Evolutionary conservation across 768 basidiomycete species (phyloP).

Genomic region (Multifurca ochricompacta): DNA sequence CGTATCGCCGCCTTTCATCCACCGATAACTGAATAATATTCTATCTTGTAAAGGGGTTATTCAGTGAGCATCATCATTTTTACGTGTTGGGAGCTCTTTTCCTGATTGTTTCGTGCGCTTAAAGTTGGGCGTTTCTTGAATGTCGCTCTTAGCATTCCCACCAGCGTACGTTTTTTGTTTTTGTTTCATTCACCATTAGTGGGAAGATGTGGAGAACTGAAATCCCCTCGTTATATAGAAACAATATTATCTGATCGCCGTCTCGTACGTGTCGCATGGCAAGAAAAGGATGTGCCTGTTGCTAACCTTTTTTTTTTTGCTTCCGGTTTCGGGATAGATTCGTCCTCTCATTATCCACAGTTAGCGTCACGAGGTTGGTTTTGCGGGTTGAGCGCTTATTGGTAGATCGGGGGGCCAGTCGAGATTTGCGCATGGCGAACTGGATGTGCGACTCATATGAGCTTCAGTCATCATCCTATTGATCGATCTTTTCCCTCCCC

Average conservation of each 20-base stretch:
- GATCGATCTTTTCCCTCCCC: background rate
- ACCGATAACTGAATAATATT: background rate
- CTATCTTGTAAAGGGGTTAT: conserved; percentile 6
- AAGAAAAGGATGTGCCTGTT: no score
- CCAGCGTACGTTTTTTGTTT: background rate
- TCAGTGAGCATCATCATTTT: background rate
- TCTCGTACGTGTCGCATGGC: conserved; percentile 8
- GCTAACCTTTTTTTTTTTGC: background rate
- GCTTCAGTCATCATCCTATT: background rate
- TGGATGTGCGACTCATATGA: conserved; percentile 13
- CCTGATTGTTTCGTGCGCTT: background rate
- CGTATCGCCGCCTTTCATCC: background rate
- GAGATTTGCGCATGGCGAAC: background rate
- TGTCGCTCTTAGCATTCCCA: conserved; percentile 11
- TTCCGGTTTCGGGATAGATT: no score
- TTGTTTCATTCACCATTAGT: no score
- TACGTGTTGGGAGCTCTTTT: background rate
- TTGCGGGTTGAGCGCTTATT: conserved; percentile 14
- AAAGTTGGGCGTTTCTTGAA: conserved; percentile 16
- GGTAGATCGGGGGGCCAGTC: background rate
- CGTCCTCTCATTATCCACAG: conserved; percentile 9
- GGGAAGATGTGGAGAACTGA: no score
- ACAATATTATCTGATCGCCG: conserved; percentile 8
- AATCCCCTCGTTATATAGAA: background rate
- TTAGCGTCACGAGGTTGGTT: conserved; percentile 7